Base-by-base conservation (phyloP, 1,139 yeast species). In the Suhomyces taliae region DNA sequence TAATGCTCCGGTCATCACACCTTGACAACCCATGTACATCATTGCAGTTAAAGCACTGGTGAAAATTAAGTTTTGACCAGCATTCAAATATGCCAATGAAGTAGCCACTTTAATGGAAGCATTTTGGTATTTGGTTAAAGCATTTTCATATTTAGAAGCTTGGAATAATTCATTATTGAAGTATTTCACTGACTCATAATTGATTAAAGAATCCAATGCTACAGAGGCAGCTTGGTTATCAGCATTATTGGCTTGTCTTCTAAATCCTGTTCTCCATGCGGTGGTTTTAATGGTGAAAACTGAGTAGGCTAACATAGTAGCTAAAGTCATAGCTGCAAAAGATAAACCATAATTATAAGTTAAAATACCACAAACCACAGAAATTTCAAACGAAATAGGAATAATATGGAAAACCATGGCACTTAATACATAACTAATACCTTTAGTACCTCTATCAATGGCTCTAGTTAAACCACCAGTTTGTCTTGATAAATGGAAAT, bases 11-110 rank as follows among this genome's bases (percentile, higher is more conserved):
- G 79, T 69, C 10, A 90, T 83, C 11, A 93, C 95, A 31, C 98
- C 98, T 50, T 83, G 83, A 59, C 97, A 90, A n/a, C 97, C 98
- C 96, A 93, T 85, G 65, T 88, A 93, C 99, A 93, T 95, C 95
- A 95, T 93, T 2, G 86, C 90, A 1, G 99, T 93, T 55, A 95
- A 73, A 1, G 99, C 98, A 36, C 88, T 69, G 0, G 98, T 88
- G 67, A 95, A 93, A 31, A 93, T 93, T 46, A 90, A 63, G 64
- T 89, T 91, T 67, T 93, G 99, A 5, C 99, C 99, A 0, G 96
- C 79, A 58, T 93, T 93, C 53, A 93, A 75, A 60, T 81, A 90
- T 15, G 98, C 96, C 53, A 93, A 74, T 0, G 98, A 91, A 2
- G 96, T 90, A 5, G 97, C 96, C 26, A 91, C 93, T 60, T 89